phyloP scores from a whole-genome alignment of 1,284 basidiomycete genomes.

The Trichosporon inkin region DNA sequence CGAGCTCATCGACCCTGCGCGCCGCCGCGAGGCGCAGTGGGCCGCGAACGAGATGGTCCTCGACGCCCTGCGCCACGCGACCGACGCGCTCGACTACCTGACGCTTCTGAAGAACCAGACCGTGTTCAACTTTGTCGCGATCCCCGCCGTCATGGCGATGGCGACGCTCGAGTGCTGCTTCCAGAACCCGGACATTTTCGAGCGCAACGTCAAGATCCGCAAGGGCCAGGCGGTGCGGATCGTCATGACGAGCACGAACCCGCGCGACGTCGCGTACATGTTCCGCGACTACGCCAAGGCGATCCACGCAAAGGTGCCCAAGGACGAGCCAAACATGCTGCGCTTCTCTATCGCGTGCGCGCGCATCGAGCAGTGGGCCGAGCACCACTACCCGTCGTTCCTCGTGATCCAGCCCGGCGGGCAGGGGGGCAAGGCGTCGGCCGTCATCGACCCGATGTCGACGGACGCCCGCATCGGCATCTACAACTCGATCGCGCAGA shows the following conservation, averaged over 20 bases:
- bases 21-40: conserved; percentile 65
- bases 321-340: conserved; percentile 83
- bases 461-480: conserved; percentile 57
- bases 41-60: conserved; percentile 83
- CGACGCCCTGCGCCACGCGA: conserved; percentile 80
- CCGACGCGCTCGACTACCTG: conserved; percentile 86
- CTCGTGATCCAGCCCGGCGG: conserved; percentile 54
- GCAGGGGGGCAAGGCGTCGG: conserved; percentile 42
- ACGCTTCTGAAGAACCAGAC: conserved; percentile 81
- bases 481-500: conserved; percentile 35
- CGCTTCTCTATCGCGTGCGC: conserved; percentile 73
- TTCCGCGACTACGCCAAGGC: conserved; percentile 76
- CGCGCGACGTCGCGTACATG: conserved; percentile 82
- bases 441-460: conserved; percentile 51
- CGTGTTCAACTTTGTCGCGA: conserved; percentile 94
- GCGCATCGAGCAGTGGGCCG: conserved; percentile 87
- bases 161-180: conserved; percentile 89
- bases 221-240: conserved; percentile 82
- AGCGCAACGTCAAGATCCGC: conserved; percentile 90
- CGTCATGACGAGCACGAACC: conserved; percentile 86
- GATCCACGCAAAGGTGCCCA: conserved; percentile 75
- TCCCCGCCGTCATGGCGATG: conserved; percentile 92
- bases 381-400: conserved; percentile 83
- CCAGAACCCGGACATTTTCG: conserved; percentile 87
- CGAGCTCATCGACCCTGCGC: conserved; percentile 51